phyloP scores from a whole-genome alignment of 306 rosid genomes.

The Glycine latifolia region DNA sequence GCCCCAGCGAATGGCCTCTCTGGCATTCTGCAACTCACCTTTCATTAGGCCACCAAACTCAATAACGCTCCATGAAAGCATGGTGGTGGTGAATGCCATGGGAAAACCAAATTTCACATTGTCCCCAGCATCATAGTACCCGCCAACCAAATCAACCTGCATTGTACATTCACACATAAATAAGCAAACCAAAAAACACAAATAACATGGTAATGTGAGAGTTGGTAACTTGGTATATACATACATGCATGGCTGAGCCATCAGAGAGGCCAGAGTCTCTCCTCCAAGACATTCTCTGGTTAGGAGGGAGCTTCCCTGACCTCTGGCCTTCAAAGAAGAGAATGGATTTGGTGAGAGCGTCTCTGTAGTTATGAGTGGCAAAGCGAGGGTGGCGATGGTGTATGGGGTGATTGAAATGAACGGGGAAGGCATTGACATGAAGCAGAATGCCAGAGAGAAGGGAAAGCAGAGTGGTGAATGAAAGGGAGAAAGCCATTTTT shows the following conservation, averaged over 20 bases:
- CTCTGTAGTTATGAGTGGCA: conserved; percentile 82
- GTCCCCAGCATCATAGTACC: conserved; percentile 99
- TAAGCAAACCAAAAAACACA: conserved; percentile 2
- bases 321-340: conserved; percentile 92
- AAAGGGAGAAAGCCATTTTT: conserved; percentile 53
- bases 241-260: conserved; percentile 84
- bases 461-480: conserved; percentile 19
- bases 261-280: conserved; percentile 82
- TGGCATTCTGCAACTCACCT: conserved; percentile 77
- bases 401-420: conserved; percentile 20
- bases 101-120: conserved; percentile 97
- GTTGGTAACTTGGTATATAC: neutral
- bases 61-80: conserved; percentile 97
- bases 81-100: conserved; percentile 93
- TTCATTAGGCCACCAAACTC: conserved; percentile 95
- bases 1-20: conserved; percentile 87
- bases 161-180: conserved; percentile 46
- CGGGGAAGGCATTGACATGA: conserved; percentile 55
- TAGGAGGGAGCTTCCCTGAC: conserved; percentile 87
- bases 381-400: conserved; percentile 58
- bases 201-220: neutral
- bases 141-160: conserved; percentile 98
- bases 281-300: conserved; percentile 90
- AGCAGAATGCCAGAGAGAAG: conserved; percentile 50
- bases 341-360: conserved; percentile 88